Evolutionary conservation across 257 asterid genomes (phyloP), one percentile per base, ranked within the genome.

Genomic region (Capsicum baccatum): DNA sequence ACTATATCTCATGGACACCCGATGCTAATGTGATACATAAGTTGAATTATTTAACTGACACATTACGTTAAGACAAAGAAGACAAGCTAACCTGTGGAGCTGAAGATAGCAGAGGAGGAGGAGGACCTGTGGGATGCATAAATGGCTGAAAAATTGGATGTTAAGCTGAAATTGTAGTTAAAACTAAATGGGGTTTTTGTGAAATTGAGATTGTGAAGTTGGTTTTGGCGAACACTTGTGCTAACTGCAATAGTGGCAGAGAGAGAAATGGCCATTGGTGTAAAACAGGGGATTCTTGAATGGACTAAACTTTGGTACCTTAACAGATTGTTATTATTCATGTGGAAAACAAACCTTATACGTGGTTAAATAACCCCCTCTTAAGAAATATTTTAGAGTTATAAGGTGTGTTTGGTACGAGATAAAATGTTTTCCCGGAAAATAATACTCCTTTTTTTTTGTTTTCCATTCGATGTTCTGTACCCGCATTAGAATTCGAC

Each of bases 191-290:
- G 59, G n/a, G 19, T 12, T 73, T 3, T 48, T 6, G 16, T 54
- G 88, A 82, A 73, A 81, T 44, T 16, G 44, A 21, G 21, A 62
- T 59, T 57, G 60, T 82, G 78, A 86, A 54, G 44, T 76, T 12
- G 47, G 84, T 70, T 63, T 57, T 15, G 21, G 10, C 9, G 19
- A 62, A 68, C 8, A 54, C 9, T 60, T 64, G 60, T 7, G 83
- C 64, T 33, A 59, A 62, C 37, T 21, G 33, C 12, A 35, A 35
- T 6, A 66, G 87, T 82, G 19, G 92, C 83, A 33, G 88, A 87
- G 66, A 89, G 90, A 85, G 91, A 89, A 63, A 85, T 86, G 86
- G 96, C 92, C 98, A 94, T 94, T 70, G 54, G 12, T 42, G 42
- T 58, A 64, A 84, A 67, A 62, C 44, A 54, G 76, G 37, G 48